Conservation (phyloP, 768 basidiomycete species). For the Psilocybe subaeruginosa region DNA sequence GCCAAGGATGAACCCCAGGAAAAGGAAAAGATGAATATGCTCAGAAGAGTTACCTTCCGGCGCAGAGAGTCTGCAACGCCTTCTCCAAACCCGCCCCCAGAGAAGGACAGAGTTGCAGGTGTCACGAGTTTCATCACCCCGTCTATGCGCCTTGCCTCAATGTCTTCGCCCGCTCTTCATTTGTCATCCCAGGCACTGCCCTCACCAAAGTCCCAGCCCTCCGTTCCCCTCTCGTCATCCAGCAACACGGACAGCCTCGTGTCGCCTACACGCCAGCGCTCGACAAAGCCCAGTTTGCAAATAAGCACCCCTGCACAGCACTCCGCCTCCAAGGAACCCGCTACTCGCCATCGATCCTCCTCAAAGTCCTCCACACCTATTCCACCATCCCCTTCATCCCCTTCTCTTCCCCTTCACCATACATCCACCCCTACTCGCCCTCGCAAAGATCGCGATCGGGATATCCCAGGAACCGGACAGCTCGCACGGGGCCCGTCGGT, state of each 20-base stretch:
- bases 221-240: slow-evolving; percentile 49
- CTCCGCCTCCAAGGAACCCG: slow-evolving; percentile 19
- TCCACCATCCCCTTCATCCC: slow-evolving; percentile 14
- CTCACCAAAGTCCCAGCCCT: slow-evolving; percentile 54
- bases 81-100: slow-evolving; percentile 16
- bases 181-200: slow-evolving; percentile 59
- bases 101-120: slow-evolving; percentile 51
- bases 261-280: slow-evolving; percentile 50
- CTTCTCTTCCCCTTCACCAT: neutral
- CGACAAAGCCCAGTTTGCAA: slow-evolving; percentile 41
- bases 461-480: slow-evolving; percentile 8
- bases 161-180: slow-evolving; percentile 77
- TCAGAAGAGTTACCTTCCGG: slow-evolving; percentile 31
- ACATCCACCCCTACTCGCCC: slow-evolving; percentile 1
- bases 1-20: slow-evolving; percentile 47
- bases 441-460: slow-evolving; percentile 8
- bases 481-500: slow-evolving; percentile 9
- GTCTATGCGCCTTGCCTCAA: slow-evolving; percentile 68
- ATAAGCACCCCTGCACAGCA: slow-evolving; percentile 25
- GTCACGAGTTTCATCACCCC: slow-evolving; percentile 65
- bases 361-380: slow-evolving; percentile 33
- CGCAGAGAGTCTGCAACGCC: slow-evolving; percentile 12
- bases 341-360: slow-evolving; percentile 31
- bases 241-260: slow-evolving; percentile 46
- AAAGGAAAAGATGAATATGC: slow-evolving; percentile 25